phyloP scores from a whole-genome alignment of 2,329 filamentous ascomycete species.

The Colletotrichum gigasporum region DNA sequence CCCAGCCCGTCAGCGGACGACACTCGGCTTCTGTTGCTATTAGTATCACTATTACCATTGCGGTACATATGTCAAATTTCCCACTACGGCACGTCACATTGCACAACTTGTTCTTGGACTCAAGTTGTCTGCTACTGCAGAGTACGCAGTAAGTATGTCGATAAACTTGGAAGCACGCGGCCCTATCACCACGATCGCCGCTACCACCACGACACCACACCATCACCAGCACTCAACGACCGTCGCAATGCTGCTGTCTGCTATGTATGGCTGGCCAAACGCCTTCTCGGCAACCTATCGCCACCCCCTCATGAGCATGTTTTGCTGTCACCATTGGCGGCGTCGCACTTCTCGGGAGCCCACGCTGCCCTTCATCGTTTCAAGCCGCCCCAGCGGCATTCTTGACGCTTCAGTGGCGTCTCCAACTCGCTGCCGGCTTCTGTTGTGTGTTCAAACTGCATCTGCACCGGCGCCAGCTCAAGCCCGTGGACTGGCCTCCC shows the following conservation, averaged over 20 bases:
- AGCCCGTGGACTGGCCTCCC: neutral
- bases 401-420: neutral
- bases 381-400: neutral
- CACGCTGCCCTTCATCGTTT: constrained; percentile 12
- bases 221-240: neutral
- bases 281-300: neutral
- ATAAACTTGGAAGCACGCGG: constrained; percentile 1
- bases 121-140: neutral
- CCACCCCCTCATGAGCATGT: neutral
- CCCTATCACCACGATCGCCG: neutral
- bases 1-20: constrained; percentile 5
- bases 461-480: constrained; percentile 17
- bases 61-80: neutral
- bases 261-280: neutral
- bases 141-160: too few relatives aligned
- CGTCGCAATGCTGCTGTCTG: neutral
- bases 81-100: neutral
- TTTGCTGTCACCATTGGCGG: neutral
- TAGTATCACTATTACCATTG: too few relatives aligned
- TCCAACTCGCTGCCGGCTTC: constrained; percentile 1
- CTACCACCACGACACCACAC: neutral
- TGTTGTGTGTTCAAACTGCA: constrained; percentile 4
- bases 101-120: neutral
- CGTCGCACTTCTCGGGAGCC: constrained; percentile 8
- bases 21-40: too few relatives aligned